Evolutionary conservation across 139 green algal genomes (phyloP).

Genomic region (Ulvella scutata): DNA sequence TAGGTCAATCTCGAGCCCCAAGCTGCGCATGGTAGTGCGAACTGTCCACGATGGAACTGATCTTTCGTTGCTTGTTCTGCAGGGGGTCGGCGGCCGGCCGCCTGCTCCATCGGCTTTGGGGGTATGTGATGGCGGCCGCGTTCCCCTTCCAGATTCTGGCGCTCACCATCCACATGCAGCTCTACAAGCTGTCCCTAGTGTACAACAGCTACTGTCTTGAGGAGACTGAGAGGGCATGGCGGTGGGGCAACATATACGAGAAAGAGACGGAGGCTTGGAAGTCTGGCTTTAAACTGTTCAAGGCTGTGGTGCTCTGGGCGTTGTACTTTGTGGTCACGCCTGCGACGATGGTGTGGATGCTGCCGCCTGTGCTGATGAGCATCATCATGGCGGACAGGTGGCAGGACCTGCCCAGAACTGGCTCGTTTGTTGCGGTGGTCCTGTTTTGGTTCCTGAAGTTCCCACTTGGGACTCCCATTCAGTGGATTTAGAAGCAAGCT

Average conservation of each 20-base stretch:
- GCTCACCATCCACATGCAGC: background rate
- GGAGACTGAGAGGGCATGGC: background rate
- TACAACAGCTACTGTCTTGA: background rate
- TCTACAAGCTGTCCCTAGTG: background rate
- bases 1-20: too few species aligned
- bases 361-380: background rate
- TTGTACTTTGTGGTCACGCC: background rate
- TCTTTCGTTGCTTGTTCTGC: background rate
- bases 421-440: background rate
- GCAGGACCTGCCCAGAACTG: background rate
- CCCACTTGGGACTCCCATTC: background rate
- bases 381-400: background rate
- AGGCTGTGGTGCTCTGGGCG: background rate
- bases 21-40: too few species aligned
- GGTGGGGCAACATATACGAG: background rate
- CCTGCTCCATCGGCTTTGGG: background rate
- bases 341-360: background rate
- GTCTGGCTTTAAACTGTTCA: background rate
- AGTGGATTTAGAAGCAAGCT: background rate
- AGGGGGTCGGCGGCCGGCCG: background rate
- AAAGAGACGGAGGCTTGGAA: background rate
- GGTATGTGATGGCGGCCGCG: background rate
- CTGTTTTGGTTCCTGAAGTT: constrained; percentile 1
- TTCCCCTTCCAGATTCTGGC: background rate
- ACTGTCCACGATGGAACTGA: too few species aligned